These are phyloP conservation scores for Pythium angustatum DNA, from an alignment of 352 stramenopile species.

Conservation along the genomic window DNA sequence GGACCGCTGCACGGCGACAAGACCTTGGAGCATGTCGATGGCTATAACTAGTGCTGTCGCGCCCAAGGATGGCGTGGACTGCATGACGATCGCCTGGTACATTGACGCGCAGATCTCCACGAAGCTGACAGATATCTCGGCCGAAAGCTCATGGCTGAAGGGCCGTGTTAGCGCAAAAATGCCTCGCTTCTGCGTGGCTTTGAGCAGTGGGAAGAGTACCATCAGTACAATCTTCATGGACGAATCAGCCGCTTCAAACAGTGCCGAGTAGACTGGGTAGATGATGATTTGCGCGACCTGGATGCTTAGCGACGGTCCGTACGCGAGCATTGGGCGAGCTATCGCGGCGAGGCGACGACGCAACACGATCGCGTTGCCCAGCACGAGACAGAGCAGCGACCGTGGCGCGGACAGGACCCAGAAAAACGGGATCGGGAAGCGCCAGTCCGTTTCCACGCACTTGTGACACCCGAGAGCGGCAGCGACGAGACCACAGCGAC, in stretches of 20 bases:
- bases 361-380: constrained; percentile 2
- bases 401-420: not conserved
- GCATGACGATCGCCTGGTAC: constrained; percentile 30
- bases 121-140: not conserved
- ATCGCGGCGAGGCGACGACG: not conserved
- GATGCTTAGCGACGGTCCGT: not conserved
- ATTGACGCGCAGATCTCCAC: constrained; percentile 7
- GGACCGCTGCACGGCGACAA: constrained; percentile 3
- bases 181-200: not conserved
- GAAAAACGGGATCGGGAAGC: constrained; percentile 9
- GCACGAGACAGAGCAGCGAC: not conserved
- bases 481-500: not conserved
- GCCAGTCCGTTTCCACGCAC: not conserved
- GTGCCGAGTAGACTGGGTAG: constrained; percentile 22
- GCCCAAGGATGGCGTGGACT: constrained; percentile 13
- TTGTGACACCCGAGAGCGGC: not conserved
- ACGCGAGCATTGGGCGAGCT: not conserved
- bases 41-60: constrained; percentile 19
- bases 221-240: constrained; percentile 5
- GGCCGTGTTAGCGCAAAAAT: constrained; percentile 1
- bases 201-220: constrained; percentile 5
- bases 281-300: constrained; percentile 11
- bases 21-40: constrained; percentile 17
- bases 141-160: not conserved
- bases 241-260: constrained; percentile 1